Conservation (phyloP, 345 rosid genomes). For the Gynandropsis gynandra region DNA sequence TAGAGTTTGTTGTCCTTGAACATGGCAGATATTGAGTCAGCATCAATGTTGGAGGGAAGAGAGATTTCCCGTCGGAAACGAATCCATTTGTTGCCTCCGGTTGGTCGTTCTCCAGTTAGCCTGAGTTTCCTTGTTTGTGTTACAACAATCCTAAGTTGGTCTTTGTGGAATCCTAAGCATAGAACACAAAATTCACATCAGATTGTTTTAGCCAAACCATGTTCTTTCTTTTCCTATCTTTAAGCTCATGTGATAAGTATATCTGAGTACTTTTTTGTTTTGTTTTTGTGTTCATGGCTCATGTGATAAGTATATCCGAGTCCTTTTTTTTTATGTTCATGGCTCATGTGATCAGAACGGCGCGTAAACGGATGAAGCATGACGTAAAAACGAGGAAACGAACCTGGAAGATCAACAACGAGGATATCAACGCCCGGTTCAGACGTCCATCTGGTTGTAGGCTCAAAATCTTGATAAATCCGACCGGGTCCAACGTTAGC, state of each 20-base stretch:
- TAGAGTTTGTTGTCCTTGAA: conserved; percentile 33
- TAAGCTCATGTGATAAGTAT: no score
- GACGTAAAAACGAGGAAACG: conserved; percentile 21
- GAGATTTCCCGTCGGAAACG: conserved; percentile 27
- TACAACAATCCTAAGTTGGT: conserved; percentile 27
- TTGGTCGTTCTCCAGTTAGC: conserved; percentile 29
- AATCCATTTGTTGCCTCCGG: conserved; percentile 30
- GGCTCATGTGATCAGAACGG: no score
- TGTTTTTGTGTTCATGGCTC: no score
- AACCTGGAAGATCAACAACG: conserved; percentile 34
- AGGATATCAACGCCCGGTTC: conserved; percentile 29
- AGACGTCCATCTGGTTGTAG: conserved; percentile 27
- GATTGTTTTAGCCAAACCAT: neutral
- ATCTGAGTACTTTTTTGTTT: no score
- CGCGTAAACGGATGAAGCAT: conserved; percentile 16
- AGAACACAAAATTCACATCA: no score
- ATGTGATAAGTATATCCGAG: no score
- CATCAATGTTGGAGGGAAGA: conserved; percentile 21
- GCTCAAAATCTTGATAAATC: conserved; percentile 26
- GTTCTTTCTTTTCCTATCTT: no score
- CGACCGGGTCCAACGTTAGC: conserved; percentile 19
- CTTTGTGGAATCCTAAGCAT: conserved; percentile 19
- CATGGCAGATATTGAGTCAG: conserved; percentile 27
- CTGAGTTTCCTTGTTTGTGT: conserved; percentile 27
- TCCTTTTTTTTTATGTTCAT: no score